phyloP scores from a whole-genome alignment of 2,329 filamentous ascomycete genomes.

The Penicillium nordicum region DNA sequence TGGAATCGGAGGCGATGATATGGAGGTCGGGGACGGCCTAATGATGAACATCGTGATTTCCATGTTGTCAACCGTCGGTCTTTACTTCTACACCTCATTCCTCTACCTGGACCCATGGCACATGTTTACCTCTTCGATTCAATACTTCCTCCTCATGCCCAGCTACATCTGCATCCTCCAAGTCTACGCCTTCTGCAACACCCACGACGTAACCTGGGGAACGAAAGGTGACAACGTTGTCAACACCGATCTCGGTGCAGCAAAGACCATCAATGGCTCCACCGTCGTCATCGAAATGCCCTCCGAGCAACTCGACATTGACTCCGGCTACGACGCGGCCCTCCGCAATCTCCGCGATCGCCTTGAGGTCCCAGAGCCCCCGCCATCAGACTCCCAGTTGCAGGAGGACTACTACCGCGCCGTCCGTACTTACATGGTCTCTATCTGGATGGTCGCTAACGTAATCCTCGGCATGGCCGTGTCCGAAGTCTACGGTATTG shows the following conservation, averaged over 20 bases:
- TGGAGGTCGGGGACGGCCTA: constrained; percentile 71
- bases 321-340: constrained; percentile 94
- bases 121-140: constrained; percentile 86
- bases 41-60: constrained; percentile 95
- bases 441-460: constrained; percentile 90
- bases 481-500: constrained; percentile 74
- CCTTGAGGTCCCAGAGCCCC: constrained; percentile 68
- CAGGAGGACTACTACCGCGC: constrained; percentile 99
- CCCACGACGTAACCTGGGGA: constrained; percentile 97
- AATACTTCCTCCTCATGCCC: constrained; percentile 91
- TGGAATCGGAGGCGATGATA: constrained; percentile 45
- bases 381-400: constrained; percentile 70
- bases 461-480: constrained; percentile 91
- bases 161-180: constrained; percentile 96
- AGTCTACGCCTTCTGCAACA: constrained; percentile 98
- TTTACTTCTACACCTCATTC: constrained; percentile 96
- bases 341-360: constrained; percentile 92
- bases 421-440: constrained; percentile 96
- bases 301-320: constrained; percentile 94
- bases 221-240: constrained; percentile 98
- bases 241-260: constrained; percentile 85
- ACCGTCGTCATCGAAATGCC: constrained; percentile 97
- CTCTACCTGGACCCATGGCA: constrained; percentile 98
- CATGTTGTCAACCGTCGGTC: constrained; percentile 79
- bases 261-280: constrained; percentile 69